Conservation (phyloP, 768 basidiomycete genomes). For the Podaxis pistillaris region DNA sequence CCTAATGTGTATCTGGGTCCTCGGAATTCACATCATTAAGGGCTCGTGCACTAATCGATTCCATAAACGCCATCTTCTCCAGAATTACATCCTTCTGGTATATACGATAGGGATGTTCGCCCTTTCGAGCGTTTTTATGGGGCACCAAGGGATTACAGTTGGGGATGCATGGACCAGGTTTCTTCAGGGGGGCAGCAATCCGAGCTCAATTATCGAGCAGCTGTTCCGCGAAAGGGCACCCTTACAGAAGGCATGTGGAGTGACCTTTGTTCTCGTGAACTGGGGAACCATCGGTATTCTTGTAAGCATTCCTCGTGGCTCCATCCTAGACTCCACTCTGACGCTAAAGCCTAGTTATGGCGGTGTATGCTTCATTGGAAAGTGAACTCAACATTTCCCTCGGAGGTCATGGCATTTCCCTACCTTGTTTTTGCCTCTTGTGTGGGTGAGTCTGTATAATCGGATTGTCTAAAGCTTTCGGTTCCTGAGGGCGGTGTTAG, state of each 20-base stretch:
- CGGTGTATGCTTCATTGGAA: constrained; percentile 12
- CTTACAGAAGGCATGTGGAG: not conserved
- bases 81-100: constrained; percentile 3
- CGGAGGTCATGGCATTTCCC: constrained; percentile 6
- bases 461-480: not conserved
- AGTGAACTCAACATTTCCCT: constrained; percentile 5
- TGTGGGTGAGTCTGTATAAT: not conserved
- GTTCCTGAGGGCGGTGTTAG: not conserved
- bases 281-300: constrained; percentile 10
- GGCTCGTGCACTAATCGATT: not conserved
- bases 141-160: constrained; percentile 1
- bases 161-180: not conserved
- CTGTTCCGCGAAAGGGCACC: not conserved
- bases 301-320: not conserved
- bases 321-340: not conserved
- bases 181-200: not conserved
- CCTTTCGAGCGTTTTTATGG: not conserved
- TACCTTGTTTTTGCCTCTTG: not conserved
- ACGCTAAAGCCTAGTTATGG: not conserved
- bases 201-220: not conserved
- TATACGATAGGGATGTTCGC: constrained; percentile 10
- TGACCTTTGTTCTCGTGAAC: not conserved
- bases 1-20: constrained; percentile 6
- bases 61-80: constrained; percentile 6
- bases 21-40: constrained; percentile 10